Evolutionary conservation across 805 yeast genomes (phyloP).

Genomic region (Limtongia smithiae): DNA sequence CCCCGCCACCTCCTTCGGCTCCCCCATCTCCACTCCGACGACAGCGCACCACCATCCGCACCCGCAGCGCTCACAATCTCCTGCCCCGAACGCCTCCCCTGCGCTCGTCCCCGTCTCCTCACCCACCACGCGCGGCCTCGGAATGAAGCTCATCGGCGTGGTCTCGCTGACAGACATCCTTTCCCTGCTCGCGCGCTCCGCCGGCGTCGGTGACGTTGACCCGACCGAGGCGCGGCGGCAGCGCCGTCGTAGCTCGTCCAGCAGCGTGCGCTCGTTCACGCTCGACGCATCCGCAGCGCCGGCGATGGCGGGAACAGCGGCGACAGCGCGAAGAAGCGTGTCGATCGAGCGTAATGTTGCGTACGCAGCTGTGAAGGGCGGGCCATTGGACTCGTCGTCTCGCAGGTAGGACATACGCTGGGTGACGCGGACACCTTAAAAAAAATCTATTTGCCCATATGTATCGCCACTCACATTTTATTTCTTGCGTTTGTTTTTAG

Average conservation of each 20-base stretch:
- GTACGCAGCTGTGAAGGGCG: too few species aligned
- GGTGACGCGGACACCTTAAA: too few species aligned
- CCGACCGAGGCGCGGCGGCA: conserved; percentile 86
- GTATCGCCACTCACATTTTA: too few species aligned
- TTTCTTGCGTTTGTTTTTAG: too few species aligned
- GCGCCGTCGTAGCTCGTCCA: conserved; percentile 59
- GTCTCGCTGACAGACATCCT: conserved; percentile 87
- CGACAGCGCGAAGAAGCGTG: conserved; percentile 22
- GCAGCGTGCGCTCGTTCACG: conserved; percentile 28
- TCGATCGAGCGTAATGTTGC: conserved; percentile 27
- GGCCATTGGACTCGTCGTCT: too few species aligned
- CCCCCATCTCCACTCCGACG: background rate
- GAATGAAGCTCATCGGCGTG: conserved; percentile 86
- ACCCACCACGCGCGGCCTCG: conserved; percentile 34
- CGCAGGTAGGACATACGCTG: too few species aligned
- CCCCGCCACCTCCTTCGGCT: conserved; percentile 21
- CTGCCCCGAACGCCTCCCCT: conserved; percentile 27
- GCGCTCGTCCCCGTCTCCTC: conserved; percentile 24
- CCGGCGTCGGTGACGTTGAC: conserved; percentile 65
- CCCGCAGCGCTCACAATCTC: conserved; percentile 21
- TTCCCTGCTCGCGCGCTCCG: conserved; percentile 69
- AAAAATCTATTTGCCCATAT: too few species aligned
- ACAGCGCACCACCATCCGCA: conserved; percentile 8
- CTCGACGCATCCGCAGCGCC: conserved; percentile 13
- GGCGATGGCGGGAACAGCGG: background rate